Conservation (phyloP, 495 filamentous ascomycete species). For the Xylaria castorea region DNA sequence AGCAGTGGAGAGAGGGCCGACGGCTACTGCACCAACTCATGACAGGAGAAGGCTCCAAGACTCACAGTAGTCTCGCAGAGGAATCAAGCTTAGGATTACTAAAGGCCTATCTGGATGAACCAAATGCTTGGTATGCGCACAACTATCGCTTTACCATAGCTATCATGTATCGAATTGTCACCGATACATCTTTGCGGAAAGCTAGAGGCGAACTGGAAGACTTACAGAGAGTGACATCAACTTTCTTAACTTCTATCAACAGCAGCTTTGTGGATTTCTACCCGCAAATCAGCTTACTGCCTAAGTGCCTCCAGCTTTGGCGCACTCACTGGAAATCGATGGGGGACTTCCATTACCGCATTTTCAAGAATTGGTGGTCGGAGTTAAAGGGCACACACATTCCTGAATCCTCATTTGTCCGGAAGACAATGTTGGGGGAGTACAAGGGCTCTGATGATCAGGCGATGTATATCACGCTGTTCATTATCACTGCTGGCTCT, state of each 20-base stretch:
- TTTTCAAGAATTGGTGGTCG: constrained; percentile 49
- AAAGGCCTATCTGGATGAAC: constrained; percentile 39
- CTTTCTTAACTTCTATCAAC: constrained; percentile 40
- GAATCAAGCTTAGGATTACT: constrained; percentile 45
- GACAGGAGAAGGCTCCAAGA: constrained; percentile 38
- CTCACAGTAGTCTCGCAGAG: constrained; percentile 42
- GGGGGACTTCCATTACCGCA: constrained; percentile 39
- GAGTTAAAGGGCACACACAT: constrained; percentile 27
- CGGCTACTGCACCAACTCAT: constrained; percentile 47
- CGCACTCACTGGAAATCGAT: constrained; percentile 43
- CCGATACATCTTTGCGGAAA: constrained; percentile 9
- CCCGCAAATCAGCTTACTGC: constrained; percentile 45
- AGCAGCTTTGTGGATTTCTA: constrained; percentile 50
- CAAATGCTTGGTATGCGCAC: constrained; percentile 42
- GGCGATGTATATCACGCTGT: constrained; percentile 52
- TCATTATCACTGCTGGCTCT: constrained; percentile 52
- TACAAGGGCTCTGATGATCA: constrained; percentile 49
- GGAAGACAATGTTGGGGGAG: constrained; percentile 47
- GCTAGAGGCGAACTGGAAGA: constrained; percentile 36
- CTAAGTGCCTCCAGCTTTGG: constrained; percentile 51
- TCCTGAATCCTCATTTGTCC: constrained; percentile 39
- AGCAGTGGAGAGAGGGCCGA: constrained; percentile 43
- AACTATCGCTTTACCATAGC: constrained; percentile 48
- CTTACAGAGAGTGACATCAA: constrained; percentile 38
- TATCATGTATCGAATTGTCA: constrained; percentile 46